Conservation (phyloP, 148 eudicot species). For the Arctostaphylos glauca region DNA sequence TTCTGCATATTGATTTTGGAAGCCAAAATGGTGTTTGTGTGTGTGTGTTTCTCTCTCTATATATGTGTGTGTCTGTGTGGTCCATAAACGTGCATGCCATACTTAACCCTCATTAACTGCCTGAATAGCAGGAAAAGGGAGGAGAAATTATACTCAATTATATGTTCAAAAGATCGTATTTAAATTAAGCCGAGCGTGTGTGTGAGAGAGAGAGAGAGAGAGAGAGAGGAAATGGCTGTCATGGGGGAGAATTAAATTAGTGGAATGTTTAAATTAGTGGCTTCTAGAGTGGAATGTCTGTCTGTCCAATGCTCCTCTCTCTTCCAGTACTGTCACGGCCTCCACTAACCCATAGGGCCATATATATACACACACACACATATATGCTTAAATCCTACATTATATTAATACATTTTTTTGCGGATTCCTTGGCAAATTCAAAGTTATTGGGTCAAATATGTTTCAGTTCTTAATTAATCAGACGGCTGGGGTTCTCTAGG, state of each 20-base stretch:
- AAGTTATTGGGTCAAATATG: no score
- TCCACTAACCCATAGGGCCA: not conserved
- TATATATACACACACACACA: not conserved
- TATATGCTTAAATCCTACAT: not conserved
- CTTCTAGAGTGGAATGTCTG: slow-evolving; percentile 16
- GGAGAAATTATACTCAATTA: not conserved
- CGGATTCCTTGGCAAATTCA: no score
- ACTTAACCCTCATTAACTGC: not conserved
- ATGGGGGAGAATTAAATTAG: not conserved
- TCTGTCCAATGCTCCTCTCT: not conserved
- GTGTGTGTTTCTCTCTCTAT: no score
- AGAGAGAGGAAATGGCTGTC: not conserved
- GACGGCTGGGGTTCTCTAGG: not conserved
- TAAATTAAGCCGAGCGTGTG: not conserved
- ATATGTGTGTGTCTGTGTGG: no score
- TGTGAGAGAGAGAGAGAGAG: not conserved
- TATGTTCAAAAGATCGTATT: not conserved
- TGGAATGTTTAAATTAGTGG: not conserved
- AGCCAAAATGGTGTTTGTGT: not conserved
- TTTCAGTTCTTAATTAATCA: not conserved
- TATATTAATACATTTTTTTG: no score
- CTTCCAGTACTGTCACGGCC: not conserved
- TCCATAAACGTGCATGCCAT: not conserved
- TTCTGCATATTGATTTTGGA: not conserved
- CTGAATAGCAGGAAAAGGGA: not conserved